These are phyloP conservation scores for Fusarium sterilihyphosum DNA, from an alignment of 2,329 filamentous ascomycete genomes.

Conservation along the genomic window DNA sequence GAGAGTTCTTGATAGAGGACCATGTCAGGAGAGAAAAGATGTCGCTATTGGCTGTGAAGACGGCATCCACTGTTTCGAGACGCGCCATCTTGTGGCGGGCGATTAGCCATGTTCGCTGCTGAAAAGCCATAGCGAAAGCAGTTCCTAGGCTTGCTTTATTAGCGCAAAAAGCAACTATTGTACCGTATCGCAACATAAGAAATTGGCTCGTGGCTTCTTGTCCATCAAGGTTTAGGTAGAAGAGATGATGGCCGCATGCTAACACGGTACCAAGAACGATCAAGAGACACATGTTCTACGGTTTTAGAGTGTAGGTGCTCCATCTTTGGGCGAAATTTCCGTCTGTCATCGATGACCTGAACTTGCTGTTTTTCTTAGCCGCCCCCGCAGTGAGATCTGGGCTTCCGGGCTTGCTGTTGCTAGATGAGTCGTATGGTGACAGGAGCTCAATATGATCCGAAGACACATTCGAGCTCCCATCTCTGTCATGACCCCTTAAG, in stretches of 20 bases:
- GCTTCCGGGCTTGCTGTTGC: background rate
- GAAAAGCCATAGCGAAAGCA: background rate
- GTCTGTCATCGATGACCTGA: no score
- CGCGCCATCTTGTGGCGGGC: background rate
- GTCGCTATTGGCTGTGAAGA: slow-evolving; percentile 10
- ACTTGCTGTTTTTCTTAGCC: background rate
- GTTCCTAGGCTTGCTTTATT: slow-evolving; percentile 10
- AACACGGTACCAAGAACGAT: background rate
- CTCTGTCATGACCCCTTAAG: background rate
- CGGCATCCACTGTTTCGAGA: background rate
- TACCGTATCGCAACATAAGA: slow-evolving; percentile 6
- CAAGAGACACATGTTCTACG: slow-evolving; percentile 11
- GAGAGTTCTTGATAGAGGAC: background rate
- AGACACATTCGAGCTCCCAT: background rate
- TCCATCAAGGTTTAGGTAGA: background rate
- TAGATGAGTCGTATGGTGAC: background rate
- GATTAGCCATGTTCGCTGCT: background rate
- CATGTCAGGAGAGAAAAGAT: background rate
- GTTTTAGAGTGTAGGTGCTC: background rate
- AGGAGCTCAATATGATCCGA: background rate
- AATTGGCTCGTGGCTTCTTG: background rate
- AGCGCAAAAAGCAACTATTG: background rate
- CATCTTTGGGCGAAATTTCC: background rate
- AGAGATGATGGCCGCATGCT: slow-evolving; percentile 5
- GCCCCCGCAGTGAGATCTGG: background rate